Percentiles rank a stretch among this genome's conserved stretches.
Evolutionary conservation across 2,329 filamentous ascomycete genomes (phyloP).

Genomic region (Colletotrichum coccodes): DNA sequence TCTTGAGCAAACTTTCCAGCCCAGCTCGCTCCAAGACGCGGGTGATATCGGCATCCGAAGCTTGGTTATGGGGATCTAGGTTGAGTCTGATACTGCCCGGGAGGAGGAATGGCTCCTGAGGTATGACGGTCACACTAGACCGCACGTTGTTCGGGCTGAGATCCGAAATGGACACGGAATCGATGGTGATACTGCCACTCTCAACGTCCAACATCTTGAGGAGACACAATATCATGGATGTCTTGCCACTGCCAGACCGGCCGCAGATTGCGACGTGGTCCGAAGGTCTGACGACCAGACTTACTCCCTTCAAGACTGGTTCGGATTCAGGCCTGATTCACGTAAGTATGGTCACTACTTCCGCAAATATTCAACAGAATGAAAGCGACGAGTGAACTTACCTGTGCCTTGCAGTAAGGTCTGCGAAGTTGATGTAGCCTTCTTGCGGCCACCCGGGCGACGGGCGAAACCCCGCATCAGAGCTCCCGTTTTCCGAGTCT

Average conservation of each 20-base stretch:
- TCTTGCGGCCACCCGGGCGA: neutral
- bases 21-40: too few species aligned
- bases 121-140: constrained; percentile 68
- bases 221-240: constrained; percentile 88
- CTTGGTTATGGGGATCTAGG: constrained; percentile 49
- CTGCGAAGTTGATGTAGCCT: neutral
- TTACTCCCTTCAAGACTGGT: too few species aligned
- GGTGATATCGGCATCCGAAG: too few species aligned
- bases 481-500: constrained; percentile 15
- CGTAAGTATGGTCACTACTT: too few species aligned
- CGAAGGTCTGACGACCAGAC: neutral
- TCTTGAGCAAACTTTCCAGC: too few species aligned
- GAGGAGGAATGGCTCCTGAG: constrained; percentile 66
- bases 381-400: too few species aligned
- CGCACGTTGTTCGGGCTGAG: constrained; percentile 90
- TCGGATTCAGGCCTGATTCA: too few species aligned
- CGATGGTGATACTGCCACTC: constrained; percentile 87
- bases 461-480: neutral
- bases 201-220: constrained; percentile 95
- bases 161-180: constrained; percentile 84
- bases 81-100: constrained; percentile 58
- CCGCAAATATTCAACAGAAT: too few species aligned
- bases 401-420: neutral
- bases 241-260: constrained; percentile 94
- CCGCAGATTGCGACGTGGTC: constrained; percentile 86